These are phyloP conservation scores for Aquilaria malaccensis DNA, from an alignment of 345 rosid genomes.

Conservation along the genomic window DNA sequence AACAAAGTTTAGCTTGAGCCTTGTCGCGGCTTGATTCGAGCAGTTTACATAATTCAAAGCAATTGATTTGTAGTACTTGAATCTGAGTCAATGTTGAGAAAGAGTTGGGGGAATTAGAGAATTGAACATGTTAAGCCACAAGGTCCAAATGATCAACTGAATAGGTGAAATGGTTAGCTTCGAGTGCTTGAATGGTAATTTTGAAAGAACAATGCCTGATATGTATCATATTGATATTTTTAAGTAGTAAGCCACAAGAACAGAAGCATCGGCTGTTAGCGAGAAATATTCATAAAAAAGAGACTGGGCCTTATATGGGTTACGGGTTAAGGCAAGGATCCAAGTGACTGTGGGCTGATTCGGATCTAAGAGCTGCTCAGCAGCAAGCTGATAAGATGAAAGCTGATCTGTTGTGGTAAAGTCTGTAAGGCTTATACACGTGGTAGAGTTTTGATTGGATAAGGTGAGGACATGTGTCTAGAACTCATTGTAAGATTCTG, in stretches of 20 bases:
- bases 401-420: constrained; percentile 65
- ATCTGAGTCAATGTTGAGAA: constrained; percentile 26
- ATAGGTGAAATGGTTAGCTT: not conserved
- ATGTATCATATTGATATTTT: constrained; percentile 43
- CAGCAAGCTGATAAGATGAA: constrained; percentile 65
- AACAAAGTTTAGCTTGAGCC: constrained; percentile 35
- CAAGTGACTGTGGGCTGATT: constrained; percentile 33
- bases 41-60: constrained; percentile 37
- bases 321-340: constrained; percentile 26
- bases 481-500: constrained; percentile 69
- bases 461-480: constrained; percentile 53
- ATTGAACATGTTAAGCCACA: constrained; percentile 17
- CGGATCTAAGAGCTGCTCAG: constrained; percentile 66
- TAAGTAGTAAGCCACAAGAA: constrained; percentile 48
- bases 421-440: constrained; percentile 20
- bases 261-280: constrained; percentile 54
- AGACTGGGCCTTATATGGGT: constrained; percentile 19
- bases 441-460: constrained; percentile 12
- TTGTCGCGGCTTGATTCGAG: constrained; percentile 49
- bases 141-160: not conserved
- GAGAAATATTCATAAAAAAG: constrained; percentile 47
- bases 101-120: constrained; percentile 25
- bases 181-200: constrained; percentile 16
- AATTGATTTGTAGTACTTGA: constrained; percentile 24
- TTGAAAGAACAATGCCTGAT: constrained; percentile 24